Percentiles rank a stretch among this genome's conserved stretches.
These are phyloP conservation scores for Colletotrichum paranaense DNA, from an alignment of 2,329 filamentous ascomycete species.

Conservation along the genomic window DNA sequence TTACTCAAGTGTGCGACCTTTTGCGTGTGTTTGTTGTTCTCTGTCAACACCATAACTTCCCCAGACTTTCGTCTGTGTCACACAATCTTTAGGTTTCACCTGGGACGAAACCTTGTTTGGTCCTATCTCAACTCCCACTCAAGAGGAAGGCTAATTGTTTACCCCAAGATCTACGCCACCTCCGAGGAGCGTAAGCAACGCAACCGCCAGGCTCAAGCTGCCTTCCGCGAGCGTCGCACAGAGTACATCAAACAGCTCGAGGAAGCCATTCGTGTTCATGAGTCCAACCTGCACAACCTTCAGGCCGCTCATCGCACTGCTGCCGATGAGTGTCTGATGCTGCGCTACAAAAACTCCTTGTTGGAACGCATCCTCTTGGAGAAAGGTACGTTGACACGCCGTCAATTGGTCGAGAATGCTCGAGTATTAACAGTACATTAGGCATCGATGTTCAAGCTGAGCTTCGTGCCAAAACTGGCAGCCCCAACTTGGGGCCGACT, in stretches of 20 bases:
- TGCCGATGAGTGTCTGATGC: constrained; percentile 96
- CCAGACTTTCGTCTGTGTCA: constrained; percentile 26
- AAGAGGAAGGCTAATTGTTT: constrained; percentile 33
- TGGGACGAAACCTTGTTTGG: constrained; percentile 26
- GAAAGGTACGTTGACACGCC: constrained; percentile 73
- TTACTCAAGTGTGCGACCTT: constrained; percentile 32
- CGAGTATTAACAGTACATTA: constrained; percentile 46
- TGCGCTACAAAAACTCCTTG: constrained; percentile 97
- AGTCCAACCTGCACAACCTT: constrained; percentile 90
- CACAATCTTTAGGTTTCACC: constrained; percentile 18
- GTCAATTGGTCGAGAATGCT: neutral
- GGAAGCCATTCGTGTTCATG: constrained; percentile 96
- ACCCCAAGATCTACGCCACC: constrained; percentile 89
- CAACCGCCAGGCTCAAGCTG: constrained; percentile 96
- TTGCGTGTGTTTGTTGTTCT: neutral
- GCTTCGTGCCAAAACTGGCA: constrained; percentile 90
- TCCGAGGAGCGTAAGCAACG: constrained; percentile 98
- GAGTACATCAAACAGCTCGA: constrained; percentile 99
- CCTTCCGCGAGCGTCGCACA: constrained; percentile 94
- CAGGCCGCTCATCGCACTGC: constrained; percentile 95
- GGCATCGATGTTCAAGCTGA: constrained; percentile 98
- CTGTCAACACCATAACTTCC: constrained; percentile 25
- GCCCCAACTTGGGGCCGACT: constrained; percentile 80
- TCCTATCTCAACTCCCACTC: constrained; percentile 31
- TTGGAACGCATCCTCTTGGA: constrained; percentile 95